phyloP scores from a whole-genome alignment of 1,139 yeast species.

The Diutina sp. region DNA sequence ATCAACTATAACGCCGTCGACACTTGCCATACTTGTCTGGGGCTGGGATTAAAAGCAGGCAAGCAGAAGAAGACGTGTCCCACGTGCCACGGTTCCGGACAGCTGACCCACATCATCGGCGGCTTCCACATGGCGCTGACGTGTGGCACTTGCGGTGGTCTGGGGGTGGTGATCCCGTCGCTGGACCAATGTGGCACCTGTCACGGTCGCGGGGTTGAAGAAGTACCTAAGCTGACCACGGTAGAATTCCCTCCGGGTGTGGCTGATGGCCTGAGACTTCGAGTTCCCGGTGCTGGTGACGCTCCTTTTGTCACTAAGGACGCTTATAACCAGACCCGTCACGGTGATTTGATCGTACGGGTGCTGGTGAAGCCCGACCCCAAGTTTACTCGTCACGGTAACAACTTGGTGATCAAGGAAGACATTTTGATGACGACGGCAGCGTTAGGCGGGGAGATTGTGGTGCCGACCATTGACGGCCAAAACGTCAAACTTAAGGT shows the following conservation, averaged over 20 bases:
- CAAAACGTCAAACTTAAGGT: conserved; percentile 64
- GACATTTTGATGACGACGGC: conserved; percentile 91
- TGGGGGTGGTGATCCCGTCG: conserved; percentile 66
- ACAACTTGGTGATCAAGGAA: conserved; percentile 49
- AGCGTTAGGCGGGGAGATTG: conserved; percentile 82
- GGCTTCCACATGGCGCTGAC: conserved; percentile 97
- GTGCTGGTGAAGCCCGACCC: conserved; percentile 68
- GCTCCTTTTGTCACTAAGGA: conserved; percentile 65
- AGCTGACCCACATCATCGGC: conserved; percentile 75
- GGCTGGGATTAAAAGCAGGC: conserved; percentile 74
- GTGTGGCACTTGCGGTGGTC: conserved; percentile 77
- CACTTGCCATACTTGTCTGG: conserved; percentile 68
- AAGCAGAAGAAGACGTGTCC: conserved; percentile 70
- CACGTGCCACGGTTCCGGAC: conserved; percentile 90
- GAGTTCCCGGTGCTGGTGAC: conserved; percentile 86
- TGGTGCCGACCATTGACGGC: conserved; percentile 80
- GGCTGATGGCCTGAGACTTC: conserved; percentile 72
- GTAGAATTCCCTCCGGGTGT: conserved; percentile 86
- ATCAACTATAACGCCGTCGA: conserved; percentile 68
- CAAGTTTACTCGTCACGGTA: conserved; percentile 51
- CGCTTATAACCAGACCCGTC: conserved; percentile 46
- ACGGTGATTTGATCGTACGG: conserved; percentile 82
- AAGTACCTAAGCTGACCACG: conserved; percentile 51
- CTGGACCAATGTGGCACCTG: conserved; percentile 68
- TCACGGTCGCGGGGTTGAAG: conserved; percentile 81